Evolutionary conservation across 306 rosid genomes (phyloP), one percentile per base, ranked within the genome.

Genomic region (Psophocarpus tetragonolobus): DNA sequence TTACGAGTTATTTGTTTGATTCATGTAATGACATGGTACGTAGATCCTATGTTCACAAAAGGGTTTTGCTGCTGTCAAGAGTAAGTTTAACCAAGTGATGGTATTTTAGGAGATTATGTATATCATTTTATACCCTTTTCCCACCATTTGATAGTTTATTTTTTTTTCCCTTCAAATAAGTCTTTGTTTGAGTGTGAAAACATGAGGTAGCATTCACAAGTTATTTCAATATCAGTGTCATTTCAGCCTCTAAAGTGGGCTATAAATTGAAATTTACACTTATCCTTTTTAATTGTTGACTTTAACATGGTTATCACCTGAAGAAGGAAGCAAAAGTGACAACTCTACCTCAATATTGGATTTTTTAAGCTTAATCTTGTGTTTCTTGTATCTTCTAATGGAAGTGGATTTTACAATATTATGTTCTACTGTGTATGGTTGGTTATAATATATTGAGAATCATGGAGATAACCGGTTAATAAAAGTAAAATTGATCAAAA

Each of bases 1-100:
- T 74, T 58, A 58, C 12, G 15, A 78, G 36, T 51, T 80, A 9
- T 68, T 80, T 30, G 21, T 73, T 68, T 62, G 44, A 68, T 64
- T 63, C 79, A 29, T 63, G 69, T 27, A 68, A 68, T n/a, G 58
- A 15, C 72, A 61, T 78, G 74, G 62, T 38, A 2, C 8, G 10
- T 14, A 63, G 60, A 51, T 68, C 6, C 45, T 6, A 30, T 48
- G 38, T 72, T 67, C 42, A 58, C 67, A 50, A 62, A 62, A 17
- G 58, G 66, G 47, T 47, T 70, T 56, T 64, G 78, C 50, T 73
- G 27, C n/a, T 45, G 24, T 69, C 38, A 17, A 81, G 74, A 54
- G 54, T 54, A 23, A 21, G 75, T 35, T 71, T 20, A 47, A 45
- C 71, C 27, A 11, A 23, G 65, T 29, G 57, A 21, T 48, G 56